Evolutionary conservation across 1,284 basidiomycete species (phyloP), one percentile per base, ranked within the genome.

Genomic region (Moesziomyces sp.): DNA sequence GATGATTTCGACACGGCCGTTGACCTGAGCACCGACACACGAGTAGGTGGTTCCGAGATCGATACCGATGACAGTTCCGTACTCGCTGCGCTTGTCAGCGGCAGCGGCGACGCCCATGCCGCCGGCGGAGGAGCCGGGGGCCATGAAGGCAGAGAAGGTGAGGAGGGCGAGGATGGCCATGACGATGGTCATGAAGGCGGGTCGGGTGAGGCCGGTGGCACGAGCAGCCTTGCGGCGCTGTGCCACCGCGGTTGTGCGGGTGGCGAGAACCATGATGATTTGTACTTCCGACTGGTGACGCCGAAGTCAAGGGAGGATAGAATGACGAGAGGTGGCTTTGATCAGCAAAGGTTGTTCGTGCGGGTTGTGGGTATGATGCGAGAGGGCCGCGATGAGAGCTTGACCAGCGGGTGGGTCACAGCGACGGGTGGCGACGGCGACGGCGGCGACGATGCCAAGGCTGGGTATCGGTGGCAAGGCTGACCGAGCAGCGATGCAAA

Each of bases 1-100:
- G 68, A 84, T 84, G 58, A 84, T 84, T 56, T 84, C 82, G 35
- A 84, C 82, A 43, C 82, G 81, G 48, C 82, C 82, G 68, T 91
- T 91, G 64, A 91, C 91, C 86, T 94, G 93, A 59, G 97, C 93
- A 88, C 94, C 93, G 47, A 70, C 76, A 69, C 75, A 79, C 24
- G 80, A 80, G 74, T 80, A 83, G 18, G 88, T 89, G n/a, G 88
- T 88, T 83, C 42, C 88, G 90, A 77, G 80, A 91, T 93, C 87
- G 81, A 88, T 88, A 86, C 87, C 94, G 85, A 97, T 97, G 50
- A 97, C 94, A 47, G 92, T 91, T 68, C 94, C 94, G 85, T 93
- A 94, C 52, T 84, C 78, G 57, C 66, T 74, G 49, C 78, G 74
- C 75, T 80, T 81, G 68, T 82, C 77, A 43, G 78, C 61, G 35